Base-by-base conservation (phyloP, 306 rosid genomes). In the Morella rubra region DNA sequence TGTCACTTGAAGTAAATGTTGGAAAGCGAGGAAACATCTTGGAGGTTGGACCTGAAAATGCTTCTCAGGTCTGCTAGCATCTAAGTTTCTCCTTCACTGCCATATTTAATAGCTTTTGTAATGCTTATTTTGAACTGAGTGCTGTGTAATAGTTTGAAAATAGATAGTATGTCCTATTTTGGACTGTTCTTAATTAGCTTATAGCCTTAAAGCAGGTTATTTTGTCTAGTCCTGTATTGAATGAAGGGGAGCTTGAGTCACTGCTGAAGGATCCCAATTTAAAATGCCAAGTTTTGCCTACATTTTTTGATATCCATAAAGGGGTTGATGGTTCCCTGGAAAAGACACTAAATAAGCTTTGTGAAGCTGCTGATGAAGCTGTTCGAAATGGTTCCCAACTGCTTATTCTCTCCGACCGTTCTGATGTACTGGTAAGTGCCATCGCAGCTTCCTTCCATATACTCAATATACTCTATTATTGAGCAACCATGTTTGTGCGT, bases 361-460 rank as follows among this genome's bases (percentile, higher is more conserved):
- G 99, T 73, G 97, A 92, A 80, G 97, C 97, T 84, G 99, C 99
- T 79, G 99, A 95, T 85, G 99, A 89, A 86, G 99, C 99, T 83
- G 97, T 95, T 72, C 90, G 94, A 84, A 95, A 90, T 86, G 97
- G 99, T 77, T 92, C 93, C 73, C 92, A 95, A 79, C 79, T 95
- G 80, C 97, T 95, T 79, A 83, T 95, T 84, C 95, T 95, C 71
- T 95, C 99, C 50, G 99, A 95, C 76, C 97, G 97, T 72, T 80
- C 92, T 44, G 99, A 95, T 80, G 88, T 83, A 73, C 89, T 89
- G 83, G 99, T 95, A 84, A 87, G 83, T 51, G 56, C 80, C 75
- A 71, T 78, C 74, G 67, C 53, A 77, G 40, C 53, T 42, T 42
- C 76, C 66, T 51, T 72, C 47, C 68, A n/a, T 67, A 61, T 72